Evolutionary conservation across 495 filamentous ascomycete species (phyloP).

Genomic region (Lasiosphaeris hirsuta): DNA sequence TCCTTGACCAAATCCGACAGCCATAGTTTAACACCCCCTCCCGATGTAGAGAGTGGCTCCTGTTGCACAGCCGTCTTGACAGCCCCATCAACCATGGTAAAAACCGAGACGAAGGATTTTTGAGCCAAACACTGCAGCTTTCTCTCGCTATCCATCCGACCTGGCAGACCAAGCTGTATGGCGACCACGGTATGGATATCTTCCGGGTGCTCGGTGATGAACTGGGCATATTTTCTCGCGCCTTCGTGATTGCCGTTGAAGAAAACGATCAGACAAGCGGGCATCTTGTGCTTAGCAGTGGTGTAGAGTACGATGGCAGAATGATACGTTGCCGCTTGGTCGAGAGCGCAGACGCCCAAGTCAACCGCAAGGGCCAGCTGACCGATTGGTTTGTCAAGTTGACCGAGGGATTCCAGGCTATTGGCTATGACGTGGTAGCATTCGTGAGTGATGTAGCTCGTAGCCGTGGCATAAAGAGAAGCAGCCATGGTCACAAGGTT

Average conservation of each 20-base stretch:
- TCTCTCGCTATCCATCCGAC: not conserved
- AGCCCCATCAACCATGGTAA: not conserved
- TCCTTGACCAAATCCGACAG: conserved; percentile 6
- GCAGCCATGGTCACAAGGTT: conserved; percentile 1
- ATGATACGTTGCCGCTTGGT: too few species aligned
- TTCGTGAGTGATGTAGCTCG: not conserved
- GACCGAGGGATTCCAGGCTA: not conserved
- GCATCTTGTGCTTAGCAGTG: not conserved
- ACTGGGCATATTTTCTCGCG: not conserved
- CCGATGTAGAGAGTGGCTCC: conserved; percentile 5
- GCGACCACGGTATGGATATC: not conserved
- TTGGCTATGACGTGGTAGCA: not conserved
- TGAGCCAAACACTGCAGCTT: not conserved
- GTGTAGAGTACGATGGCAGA: not conserved
- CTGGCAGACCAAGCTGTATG: not conserved
- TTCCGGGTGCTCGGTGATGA: not conserved
- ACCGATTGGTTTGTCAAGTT: conserved; percentile 1
- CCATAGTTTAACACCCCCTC: conserved; percentile 3
- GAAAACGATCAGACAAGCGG: not conserved
- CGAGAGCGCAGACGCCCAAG: not conserved
- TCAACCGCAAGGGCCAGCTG: not conserved
- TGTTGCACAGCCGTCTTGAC: not conserved
- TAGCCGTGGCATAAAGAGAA: not conserved
- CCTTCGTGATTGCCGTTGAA: not conserved
- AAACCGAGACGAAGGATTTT: too few species aligned